Conservation (phyloP, 176 grass and related monocot genomes). For the Oryza rufipogon region DNA sequence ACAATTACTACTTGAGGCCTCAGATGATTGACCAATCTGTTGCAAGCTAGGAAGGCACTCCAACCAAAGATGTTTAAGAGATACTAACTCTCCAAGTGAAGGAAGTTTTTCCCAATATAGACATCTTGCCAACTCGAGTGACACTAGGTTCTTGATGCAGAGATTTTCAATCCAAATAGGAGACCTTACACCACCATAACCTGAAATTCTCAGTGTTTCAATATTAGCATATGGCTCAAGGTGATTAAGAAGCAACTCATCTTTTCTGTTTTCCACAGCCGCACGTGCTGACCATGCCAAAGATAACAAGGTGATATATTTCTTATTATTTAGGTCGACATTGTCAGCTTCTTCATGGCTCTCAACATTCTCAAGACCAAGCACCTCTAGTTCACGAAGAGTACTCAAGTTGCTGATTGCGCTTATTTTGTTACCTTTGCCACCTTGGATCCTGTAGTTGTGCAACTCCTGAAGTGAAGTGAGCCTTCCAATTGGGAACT, state of each 20-base stretch:
- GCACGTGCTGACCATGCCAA: slow-evolving; percentile 12
- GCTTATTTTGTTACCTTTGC: slow-evolving; percentile 30
- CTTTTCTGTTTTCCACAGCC: not conserved
- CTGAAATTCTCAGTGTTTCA: slow-evolving; percentile 23
- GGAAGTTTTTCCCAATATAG: slow-evolving; percentile 27
- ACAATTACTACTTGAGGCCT: not conserved
- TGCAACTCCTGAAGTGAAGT: slow-evolving; percentile 42
- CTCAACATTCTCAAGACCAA: slow-evolving; percentile 39
- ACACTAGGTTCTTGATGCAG: slow-evolving; percentile 5
- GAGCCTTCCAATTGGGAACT: slow-evolving; percentile 35
- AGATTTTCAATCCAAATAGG: slow-evolving; percentile 31
- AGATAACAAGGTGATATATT: slow-evolving; percentile 7
- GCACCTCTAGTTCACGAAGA: slow-evolving; percentile 26
- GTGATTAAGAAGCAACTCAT: slow-evolving; percentile 38
- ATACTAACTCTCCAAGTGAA: slow-evolving; percentile 7
- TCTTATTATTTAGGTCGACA: slow-evolving; percentile 26
- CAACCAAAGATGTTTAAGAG: slow-evolving; percentile 27
- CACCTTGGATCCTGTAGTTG: not conserved
- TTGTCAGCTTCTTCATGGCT: slow-evolving; percentile 29
- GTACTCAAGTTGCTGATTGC: not conserved
- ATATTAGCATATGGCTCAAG: slow-evolving; percentile 30
- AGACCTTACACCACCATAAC: slow-evolving; percentile 15
- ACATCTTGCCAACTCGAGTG: slow-evolving; percentile 29
- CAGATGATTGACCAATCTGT: slow-evolving; percentile 28
- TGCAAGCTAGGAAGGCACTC: slow-evolving; percentile 19